These are phyloP conservation scores for Porogramme epimiltina DNA, from an alignment of 1,284 basidiomycete genomes.

Conservation along the genomic window DNA sequence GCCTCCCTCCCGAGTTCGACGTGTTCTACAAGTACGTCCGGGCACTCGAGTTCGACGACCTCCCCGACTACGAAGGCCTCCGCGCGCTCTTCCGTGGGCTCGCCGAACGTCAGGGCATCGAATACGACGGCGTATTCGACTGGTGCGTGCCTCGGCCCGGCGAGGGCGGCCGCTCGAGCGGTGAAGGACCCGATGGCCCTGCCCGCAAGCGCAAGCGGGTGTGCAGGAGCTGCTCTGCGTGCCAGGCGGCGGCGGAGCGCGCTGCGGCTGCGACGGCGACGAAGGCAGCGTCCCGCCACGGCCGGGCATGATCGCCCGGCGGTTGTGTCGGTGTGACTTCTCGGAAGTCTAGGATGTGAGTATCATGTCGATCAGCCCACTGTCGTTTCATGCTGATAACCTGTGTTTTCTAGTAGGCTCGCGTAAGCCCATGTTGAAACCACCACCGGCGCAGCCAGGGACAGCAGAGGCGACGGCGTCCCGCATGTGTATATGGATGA, in stretches of 20 bases:
- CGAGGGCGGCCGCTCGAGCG: constrained; percentile 6
- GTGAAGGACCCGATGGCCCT: constrained; percentile 3
- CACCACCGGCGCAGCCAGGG: constrained; percentile 9
- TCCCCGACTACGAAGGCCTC: constrained; percentile 88
- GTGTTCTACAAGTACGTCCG: constrained; percentile 87
- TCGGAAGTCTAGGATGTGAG: constrained; percentile 4
- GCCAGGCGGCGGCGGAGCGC: not conserved
- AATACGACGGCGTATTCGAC: constrained; percentile 35
- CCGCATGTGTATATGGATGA: constrained; percentile 18
- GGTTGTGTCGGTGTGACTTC: constrained; percentile 8
- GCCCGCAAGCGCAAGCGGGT: constrained; percentile 22
- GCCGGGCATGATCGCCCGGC: constrained; percentile 3
- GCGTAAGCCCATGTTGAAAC: constrained; percentile 9
- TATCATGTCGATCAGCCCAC: too few species aligned
- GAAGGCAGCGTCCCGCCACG: constrained; percentile 12
- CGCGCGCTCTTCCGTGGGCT: constrained; percentile 76
- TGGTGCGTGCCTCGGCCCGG: constrained; percentile 29
- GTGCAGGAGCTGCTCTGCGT: constrained; percentile 19
- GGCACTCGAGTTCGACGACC: constrained; percentile 86
- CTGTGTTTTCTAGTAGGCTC: not conserved
- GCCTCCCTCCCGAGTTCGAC: constrained; percentile 87
- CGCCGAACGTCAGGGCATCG: constrained; percentile 31
- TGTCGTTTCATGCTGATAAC: too few species aligned
- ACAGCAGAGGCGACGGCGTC: constrained; percentile 10
- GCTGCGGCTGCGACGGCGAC: constrained; percentile 8